phyloP scores from a whole-genome alignment of 2,329 filamentous ascomycete species.

The Epichloe typhina region DNA sequence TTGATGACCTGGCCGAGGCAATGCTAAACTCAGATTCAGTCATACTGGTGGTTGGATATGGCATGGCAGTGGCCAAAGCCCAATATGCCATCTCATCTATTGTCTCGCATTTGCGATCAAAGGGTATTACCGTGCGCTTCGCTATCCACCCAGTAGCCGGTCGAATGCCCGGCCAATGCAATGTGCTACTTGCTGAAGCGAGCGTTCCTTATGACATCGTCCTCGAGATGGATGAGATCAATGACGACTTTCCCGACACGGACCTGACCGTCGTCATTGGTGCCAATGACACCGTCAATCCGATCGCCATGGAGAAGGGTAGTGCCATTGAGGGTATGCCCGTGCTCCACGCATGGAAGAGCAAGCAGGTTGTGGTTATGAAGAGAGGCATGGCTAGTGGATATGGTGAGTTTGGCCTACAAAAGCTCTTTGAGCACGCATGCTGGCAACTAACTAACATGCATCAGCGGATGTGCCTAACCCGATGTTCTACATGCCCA shows the following conservation, averaged over 20 bases:
- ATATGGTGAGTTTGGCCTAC: conserved; percentile 46
- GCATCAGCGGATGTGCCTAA: conserved; percentile 69
- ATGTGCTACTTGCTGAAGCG: conserved; percentile 78
- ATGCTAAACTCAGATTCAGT: conserved; percentile 68
- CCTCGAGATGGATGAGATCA: conserved; percentile 92
- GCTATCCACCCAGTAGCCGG: conserved; percentile 85
- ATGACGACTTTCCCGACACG: conserved; percentile 77
- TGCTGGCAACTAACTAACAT: conserved; percentile 8
- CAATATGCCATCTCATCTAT: conserved; percentile 86
- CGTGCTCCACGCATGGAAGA: conserved; percentile 86
- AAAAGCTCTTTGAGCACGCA: not conserved
- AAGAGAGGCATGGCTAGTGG: conserved; percentile 82
- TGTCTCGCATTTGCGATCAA: conserved; percentile 56
- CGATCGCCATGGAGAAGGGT: conserved; percentile 71
- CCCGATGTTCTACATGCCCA: conserved; percentile 86
- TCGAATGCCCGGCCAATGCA: conserved; percentile 87
- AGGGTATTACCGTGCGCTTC: conserved; percentile 72
- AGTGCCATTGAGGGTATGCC: conserved; percentile 87
- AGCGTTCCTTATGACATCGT: conserved; percentile 85
- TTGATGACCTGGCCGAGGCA: conserved; percentile 73
- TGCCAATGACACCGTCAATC: conserved; percentile 87
- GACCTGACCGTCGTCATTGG: conserved; percentile 82
- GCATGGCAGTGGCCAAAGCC: conserved; percentile 88
- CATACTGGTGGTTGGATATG: conserved; percentile 83
- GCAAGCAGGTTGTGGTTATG: conserved; percentile 86